phyloP scores from a whole-genome alignment of 305 asterid genomes.

The Fraxinus platypoda region DNA sequence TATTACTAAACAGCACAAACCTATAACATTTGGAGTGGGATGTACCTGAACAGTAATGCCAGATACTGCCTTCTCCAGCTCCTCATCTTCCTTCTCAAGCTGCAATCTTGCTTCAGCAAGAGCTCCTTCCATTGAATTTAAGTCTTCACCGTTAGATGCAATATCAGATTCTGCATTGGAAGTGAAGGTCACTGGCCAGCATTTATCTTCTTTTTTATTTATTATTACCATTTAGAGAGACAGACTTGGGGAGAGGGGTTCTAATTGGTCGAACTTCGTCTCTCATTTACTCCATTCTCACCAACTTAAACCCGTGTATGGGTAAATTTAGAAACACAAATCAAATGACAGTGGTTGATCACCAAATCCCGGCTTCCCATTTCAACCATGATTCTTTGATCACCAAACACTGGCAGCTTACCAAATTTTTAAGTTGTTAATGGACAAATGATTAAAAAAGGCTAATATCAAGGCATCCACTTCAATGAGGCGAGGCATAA shows the following conservation, averaged over 20 bases:
- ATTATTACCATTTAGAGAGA: too few relatives aligned
- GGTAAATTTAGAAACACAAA: not conserved
- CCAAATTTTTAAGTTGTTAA: not conserved
- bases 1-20: not conserved
- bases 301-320: not conserved
- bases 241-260: not conserved
- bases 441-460: not conserved
- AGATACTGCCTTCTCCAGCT: slow-evolving; percentile 66
- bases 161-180: slow-evolving; percentile 24
- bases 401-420: not conserved
- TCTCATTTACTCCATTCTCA: not conserved
- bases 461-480: not conserved
- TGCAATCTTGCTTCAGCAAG: slow-evolving; percentile 48
- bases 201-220: not conserved
- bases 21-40: not conserved
- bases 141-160: slow-evolving; percentile 33
- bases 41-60: slow-evolving; percentile 64
- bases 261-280: not conserved
- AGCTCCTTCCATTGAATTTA: slow-evolving; percentile 38
- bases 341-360: not conserved
- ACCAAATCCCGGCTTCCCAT: not conserved
- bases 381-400: not conserved
- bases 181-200: not conserved
- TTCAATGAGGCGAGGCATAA: not conserved
- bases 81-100: slow-evolving; percentile 70